A percentile compares a stretch with the other conserved stretches of the same genome.
phyloP scores from a whole-genome alignment of 2,329 filamentous ascomycete species.

The Berkeleyomyces basicola region DNA sequence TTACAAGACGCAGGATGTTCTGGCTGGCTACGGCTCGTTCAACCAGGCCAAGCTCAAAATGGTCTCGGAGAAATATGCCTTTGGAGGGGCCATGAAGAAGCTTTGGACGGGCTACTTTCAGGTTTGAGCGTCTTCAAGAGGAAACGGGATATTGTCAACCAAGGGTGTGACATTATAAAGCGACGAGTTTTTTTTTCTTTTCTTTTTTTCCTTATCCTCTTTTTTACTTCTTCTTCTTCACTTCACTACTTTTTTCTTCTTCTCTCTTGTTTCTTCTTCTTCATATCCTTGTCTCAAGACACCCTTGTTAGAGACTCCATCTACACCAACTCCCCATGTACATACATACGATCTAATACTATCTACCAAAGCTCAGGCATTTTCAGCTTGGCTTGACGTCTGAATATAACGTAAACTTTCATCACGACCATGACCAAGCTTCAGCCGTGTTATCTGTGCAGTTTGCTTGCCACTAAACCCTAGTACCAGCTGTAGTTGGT shows the following conservation, averaged over 20 bases:
- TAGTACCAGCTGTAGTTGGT: neutral
- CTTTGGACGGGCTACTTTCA: constrained; percentile 20
- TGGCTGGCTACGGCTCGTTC: constrained; percentile 24
- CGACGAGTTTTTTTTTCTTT: neutral
- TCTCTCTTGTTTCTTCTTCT: neutral
- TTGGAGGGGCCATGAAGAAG: constrained; percentile 19
- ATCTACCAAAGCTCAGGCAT: neutral
- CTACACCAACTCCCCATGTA: neutral
- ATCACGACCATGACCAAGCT: neutral
- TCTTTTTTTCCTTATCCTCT: neutral
- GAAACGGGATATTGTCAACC: neutral
- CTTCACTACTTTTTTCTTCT: neutral
- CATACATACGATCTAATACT: neutral
- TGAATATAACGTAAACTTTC: neutral
- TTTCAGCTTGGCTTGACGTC: neutral
- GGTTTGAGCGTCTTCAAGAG: constrained; percentile 11
- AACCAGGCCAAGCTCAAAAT: constrained; percentile 21
- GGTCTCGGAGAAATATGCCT: constrained; percentile 21
- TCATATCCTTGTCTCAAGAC: neutral
- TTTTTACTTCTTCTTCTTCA: neutral
- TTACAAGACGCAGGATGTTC: constrained; percentile 22
- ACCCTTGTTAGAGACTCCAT: too few relatives aligned
- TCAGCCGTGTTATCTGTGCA: neutral
- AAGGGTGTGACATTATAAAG: neutral
- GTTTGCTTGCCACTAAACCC: neutral